Evolutionary conservation across 1,284 basidiomycete species (phyloP), one percentile per base, ranked within the genome.

Genomic region (Ustilago lituana): DNA sequence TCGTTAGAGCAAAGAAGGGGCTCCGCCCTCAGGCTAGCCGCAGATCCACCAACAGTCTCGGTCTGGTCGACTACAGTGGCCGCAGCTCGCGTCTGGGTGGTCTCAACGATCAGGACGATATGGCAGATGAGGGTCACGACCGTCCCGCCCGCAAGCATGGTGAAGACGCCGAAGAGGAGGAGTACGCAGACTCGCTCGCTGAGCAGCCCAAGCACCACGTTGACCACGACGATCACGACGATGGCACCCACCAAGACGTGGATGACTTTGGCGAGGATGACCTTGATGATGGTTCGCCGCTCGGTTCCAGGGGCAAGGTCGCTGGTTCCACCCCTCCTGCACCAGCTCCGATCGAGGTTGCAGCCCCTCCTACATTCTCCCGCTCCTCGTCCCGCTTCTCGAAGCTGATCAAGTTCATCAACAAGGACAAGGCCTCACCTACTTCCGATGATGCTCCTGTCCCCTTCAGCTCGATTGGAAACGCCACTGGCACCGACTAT

Each of bases 371-470:
- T 12, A 56, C 55, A 5, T 58, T 58, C 15, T 54, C 46, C 15
- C 61, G 61, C 23, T 58, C 50, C 9, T 64, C 61, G 24, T 58
- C 64, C 35, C 64, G 64, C 31, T 61, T 67, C 49, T 57, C 57
- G 11, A 61, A 61, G 46, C 50, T 60, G 26, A 56, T 67, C 24
- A 67, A 67, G 46, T 67, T 67, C 46, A 61, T 67, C 45, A 61
- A 56, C 53, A 67, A 67, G 53, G 64, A 59, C 36, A 54, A 49
- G 43, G n/a, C 31, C 4, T 52, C 52, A 14, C 57, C 63, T 20
- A 32, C 46, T 10, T 32, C 44, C 33, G 62, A 64, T 23, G 17
- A 38, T 31, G 63, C 45, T 4, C 9, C 46, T 17, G 51, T 49
- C 5, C 50, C 51, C 5, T 54, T 49, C 46, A 54, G 26, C 45